Conservation (phyloP, 2,329 filamentous ascomycete species). For the Fusarium domesticum region DNA sequence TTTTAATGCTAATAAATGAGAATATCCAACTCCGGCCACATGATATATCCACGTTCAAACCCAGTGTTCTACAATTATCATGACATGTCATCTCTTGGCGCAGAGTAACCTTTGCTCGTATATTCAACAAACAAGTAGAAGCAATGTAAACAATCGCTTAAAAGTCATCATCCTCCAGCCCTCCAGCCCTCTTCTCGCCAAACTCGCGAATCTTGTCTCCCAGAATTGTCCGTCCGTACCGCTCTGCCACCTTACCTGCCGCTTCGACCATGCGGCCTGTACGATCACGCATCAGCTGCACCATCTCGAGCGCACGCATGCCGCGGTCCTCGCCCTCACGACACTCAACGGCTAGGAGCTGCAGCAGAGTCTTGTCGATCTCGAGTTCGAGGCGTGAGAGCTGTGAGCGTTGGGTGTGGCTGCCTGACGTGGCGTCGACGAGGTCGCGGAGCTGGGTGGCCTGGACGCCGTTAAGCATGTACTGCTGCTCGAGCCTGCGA, state of each 20-base stretch:
- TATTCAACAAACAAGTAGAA: neutral
- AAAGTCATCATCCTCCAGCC: slow-evolving; percentile 55
- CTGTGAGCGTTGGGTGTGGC: slow-evolving; percentile 60
- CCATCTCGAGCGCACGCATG: slow-evolving; percentile 92
- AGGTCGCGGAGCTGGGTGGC: slow-evolving; percentile 74
- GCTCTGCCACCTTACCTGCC: slow-evolving; percentile 80
- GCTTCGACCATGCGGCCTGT: slow-evolving; percentile 89
- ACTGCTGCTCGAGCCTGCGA: slow-evolving; percentile 72
- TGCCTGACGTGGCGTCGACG: slow-evolving; percentile 60
- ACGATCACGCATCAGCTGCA: slow-evolving; percentile 77
- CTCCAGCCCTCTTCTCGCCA: slow-evolving; percentile 66
- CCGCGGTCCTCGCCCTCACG: slow-evolving; percentile 88
- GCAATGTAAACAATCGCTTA: slow-evolving; percentile 3
- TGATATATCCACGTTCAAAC: no score
- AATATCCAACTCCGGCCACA: no score
- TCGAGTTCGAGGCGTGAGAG: slow-evolving; percentile 74
- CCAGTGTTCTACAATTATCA: no score
- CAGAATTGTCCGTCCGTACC: slow-evolving; percentile 77
- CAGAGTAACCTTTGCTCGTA: neutral
- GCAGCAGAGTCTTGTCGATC: slow-evolving; percentile 84
- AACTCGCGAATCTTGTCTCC: slow-evolving; percentile 88
- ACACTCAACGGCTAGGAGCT: slow-evolving; percentile 86
- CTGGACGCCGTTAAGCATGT: slow-evolving; percentile 70
- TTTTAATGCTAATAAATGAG: no score
- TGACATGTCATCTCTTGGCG: neutral